Conservation (phyloP, 495 filamentous ascomycete genomes). For the Wilcoxina mikolae region DNA sequence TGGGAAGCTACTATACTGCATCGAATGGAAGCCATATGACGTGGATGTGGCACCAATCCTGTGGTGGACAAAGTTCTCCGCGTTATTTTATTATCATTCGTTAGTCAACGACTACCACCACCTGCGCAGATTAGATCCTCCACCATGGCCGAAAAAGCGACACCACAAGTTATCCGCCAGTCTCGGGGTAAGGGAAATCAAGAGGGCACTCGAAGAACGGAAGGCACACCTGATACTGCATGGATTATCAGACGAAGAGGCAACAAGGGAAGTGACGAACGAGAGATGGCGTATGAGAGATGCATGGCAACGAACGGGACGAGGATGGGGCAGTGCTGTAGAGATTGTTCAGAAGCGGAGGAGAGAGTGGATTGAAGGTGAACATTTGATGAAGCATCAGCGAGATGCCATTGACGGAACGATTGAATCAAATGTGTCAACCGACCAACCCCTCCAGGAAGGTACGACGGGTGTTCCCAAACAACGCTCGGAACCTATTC, state of each 20-base stretch:
- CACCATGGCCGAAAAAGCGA: constrained; percentile 19
- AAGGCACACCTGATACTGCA: constrained; percentile 12
- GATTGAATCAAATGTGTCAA: not conserved
- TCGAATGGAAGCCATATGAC: constrained; percentile 15
- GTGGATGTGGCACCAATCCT: constrained; percentile 1
- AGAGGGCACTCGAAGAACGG: constrained; percentile 20
- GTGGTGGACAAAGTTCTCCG: constrained; percentile 12
- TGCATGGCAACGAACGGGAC: constrained; percentile 20
- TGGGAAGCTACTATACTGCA: constrained; percentile 10
- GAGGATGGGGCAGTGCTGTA: constrained; percentile 22
- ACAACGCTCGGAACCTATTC: constrained; percentile 1
- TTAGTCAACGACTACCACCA: constrained; percentile 18
- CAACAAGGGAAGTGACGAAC: constrained; percentile 3
- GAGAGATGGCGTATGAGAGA: constrained; percentile 24
- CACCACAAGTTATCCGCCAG: constrained; percentile 13
- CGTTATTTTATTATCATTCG: constrained; percentile 4
- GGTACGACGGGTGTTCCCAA: not conserved
- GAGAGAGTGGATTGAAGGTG: constrained; percentile 13
- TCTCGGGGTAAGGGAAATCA: constrained; percentile 23
- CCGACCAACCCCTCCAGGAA: not conserved
- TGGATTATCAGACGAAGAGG: constrained; percentile 6
- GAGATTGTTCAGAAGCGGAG: constrained; percentile 14
- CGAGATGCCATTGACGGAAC: not conserved
- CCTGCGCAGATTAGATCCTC: constrained; percentile 10
- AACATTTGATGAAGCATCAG: not conserved